Percentiles rank a stretch among this genome's conserved stretches.
Conservation (phyloP, 257 asterid genomes). For the Nicotiana paniculata region DNA sequence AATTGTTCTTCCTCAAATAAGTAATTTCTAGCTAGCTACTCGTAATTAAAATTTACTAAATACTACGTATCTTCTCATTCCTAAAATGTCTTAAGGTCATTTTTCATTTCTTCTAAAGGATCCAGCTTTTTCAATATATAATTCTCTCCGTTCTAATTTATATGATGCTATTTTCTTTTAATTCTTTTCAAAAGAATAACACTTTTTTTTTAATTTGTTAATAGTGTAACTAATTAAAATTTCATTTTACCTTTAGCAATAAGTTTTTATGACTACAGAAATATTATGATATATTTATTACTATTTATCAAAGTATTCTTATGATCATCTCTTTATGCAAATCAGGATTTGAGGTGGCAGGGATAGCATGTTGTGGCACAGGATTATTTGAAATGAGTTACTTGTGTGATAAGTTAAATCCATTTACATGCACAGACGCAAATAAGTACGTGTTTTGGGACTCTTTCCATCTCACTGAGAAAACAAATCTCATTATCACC, state of each 20-base stretch:
- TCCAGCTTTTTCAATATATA: too few species aligned
- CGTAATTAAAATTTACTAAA: background rate
- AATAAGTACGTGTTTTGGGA: slow-evolving; percentile 82
- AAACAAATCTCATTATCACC: slow-evolving; percentile 46
- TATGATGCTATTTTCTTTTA: too few species aligned
- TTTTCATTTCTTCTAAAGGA: background rate
- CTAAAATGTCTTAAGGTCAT: background rate
- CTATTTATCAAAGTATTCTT: too few species aligned
- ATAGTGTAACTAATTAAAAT: too few species aligned
- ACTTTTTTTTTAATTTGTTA: too few species aligned
- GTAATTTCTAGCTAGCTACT: too few species aligned
- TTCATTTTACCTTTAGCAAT: too few species aligned
- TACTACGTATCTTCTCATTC: background rate
- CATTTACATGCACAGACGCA: slow-evolving; percentile 85
- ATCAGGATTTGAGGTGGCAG: slow-evolving; percentile 67
- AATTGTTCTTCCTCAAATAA: too few species aligned
- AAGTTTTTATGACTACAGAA: too few species aligned
- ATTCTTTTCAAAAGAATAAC: too few species aligned
- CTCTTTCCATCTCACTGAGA: slow-evolving; percentile 84
- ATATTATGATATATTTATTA: too few species aligned
- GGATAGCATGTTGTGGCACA: slow-evolving; percentile 75
- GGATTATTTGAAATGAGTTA: slow-evolving; percentile 95
- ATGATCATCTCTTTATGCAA: background rate
- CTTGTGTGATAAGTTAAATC: slow-evolving; percentile 53
- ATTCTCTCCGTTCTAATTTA: too few species aligned